These are phyloP conservation scores for Cicer pinnatifidum DNA, from an alignment of 306 rosid genomes.

Conservation along the genomic window DNA sequence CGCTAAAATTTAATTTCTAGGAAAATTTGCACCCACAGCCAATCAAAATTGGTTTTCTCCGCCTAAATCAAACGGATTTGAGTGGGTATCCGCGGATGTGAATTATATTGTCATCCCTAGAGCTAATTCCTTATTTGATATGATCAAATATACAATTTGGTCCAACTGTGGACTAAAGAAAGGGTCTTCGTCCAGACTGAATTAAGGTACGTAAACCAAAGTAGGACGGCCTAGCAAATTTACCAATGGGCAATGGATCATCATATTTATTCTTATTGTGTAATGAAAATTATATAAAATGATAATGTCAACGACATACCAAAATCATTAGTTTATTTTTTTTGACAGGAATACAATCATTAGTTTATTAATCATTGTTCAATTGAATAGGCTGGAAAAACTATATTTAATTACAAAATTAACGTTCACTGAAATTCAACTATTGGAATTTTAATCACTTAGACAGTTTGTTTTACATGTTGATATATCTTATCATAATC, in stretches of 20 bases:
- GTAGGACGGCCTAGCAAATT: conserved; percentile 16
- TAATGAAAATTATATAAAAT: conserved; percentile 13
- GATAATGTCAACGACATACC: conserved; percentile 1
- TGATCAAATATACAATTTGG: conserved; percentile 33
- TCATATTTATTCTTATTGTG: not conserved
- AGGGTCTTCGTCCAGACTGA: conserved; percentile 35
- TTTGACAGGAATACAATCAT: too few relatives aligned
- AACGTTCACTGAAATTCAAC: not conserved
- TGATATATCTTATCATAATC: not conserved
- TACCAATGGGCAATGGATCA: not conserved
- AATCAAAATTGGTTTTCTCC: too few relatives aligned
- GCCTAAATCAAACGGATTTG: too few relatives aligned
- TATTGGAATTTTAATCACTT: not conserved
- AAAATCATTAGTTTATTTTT: not conserved
- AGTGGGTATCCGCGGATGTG: too few relatives aligned
- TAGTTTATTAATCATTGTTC: not conserved
- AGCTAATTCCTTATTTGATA: not conserved
- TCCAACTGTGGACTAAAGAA: conserved; percentile 17
- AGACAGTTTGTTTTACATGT: not conserved
- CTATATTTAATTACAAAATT: not conserved
- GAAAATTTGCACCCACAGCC: too few relatives aligned
- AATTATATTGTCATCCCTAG: too few relatives aligned
- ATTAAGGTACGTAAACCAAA: conserved; percentile 13
- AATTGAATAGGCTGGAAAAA: not conserved
- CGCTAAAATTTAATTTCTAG: too few relatives aligned